Percentiles rank a stretch among this genome's conserved stretches.
These are phyloP conservation scores for Recurvomyces mirabilis DNA, from an alignment of 495 filamentous ascomycete genomes.

Conservation along the genomic window DNA sequence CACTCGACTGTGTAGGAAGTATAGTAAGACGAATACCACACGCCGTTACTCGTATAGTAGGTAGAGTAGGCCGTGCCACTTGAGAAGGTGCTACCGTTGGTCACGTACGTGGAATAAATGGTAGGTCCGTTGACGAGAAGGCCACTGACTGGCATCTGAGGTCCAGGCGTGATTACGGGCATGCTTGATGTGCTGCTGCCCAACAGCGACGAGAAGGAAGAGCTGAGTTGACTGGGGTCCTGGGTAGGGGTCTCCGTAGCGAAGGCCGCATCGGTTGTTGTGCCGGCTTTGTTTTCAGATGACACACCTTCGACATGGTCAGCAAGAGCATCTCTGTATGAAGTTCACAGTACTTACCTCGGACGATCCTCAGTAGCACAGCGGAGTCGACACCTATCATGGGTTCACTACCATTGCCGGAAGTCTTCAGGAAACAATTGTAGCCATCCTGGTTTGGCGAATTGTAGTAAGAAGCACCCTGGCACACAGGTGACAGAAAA, in stretches of 20 bases:
- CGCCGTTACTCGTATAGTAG: background rate
- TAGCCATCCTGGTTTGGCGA: slow-evolving; percentile 3
- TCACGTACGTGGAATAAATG: slow-evolving; percentile 8
- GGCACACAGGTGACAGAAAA: slow-evolving; percentile 13
- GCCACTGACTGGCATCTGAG: slow-evolving; percentile 1
- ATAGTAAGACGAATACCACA: slow-evolving; percentile 11
- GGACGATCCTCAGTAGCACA: slow-evolving; percentile 5
- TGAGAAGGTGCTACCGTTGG: slow-evolving; percentile 10
- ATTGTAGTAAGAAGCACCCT: slow-evolving; percentile 13
- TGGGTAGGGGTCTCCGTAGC: background rate
- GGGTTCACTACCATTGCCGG: slow-evolving; percentile 4
- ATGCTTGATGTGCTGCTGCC: slow-evolving; percentile 13
- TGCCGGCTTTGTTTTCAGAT: too few species aligned
- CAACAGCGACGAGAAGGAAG: slow-evolving; percentile 6
- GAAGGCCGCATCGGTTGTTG: slow-evolving; percentile 9
- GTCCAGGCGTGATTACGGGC: slow-evolving; percentile 15
- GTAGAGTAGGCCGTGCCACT: slow-evolving; percentile 12
- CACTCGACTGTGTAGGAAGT: slow-evolving; percentile 8
- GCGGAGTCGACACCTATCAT: slow-evolving; percentile 10
- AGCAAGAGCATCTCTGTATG: too few species aligned
- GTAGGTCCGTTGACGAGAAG: slow-evolving; percentile 7
- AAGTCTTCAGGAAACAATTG: slow-evolving; percentile 17
- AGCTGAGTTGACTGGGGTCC: slow-evolving; percentile 7
- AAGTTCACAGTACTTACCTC: background rate
- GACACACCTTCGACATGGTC: too few species aligned